Conservation (phyloP, 352 stramenopile species). For the Saprolegnia parasitica region DNA sequence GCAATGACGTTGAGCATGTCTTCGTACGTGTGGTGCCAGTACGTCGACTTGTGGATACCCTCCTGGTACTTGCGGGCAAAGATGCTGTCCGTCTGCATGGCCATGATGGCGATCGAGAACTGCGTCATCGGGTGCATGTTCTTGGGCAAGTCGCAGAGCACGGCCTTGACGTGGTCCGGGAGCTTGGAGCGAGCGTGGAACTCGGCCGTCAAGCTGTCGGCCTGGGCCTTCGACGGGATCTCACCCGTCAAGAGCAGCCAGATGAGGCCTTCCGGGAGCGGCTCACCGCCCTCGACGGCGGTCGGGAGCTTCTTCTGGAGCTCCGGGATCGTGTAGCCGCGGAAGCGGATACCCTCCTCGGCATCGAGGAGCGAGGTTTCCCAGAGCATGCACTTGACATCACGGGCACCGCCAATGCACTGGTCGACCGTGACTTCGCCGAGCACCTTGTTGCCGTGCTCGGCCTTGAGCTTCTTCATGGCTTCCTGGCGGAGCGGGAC, state of each 20-base stretch:
- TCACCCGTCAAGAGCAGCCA: slow-evolving; percentile 98
- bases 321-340: slow-evolving; percentile 98
- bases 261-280: slow-evolving; percentile 94
- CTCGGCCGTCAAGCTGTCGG: slow-evolving; percentile 92
- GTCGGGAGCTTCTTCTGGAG: slow-evolving; percentile 94
- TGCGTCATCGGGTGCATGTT: slow-evolving; percentile 99
- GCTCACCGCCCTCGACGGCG: slow-evolving; percentile 91
- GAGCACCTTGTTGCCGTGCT: slow-evolving; percentile 90
- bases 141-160: slow-evolving; percentile 95
- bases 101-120: slow-evolving; percentile 92
- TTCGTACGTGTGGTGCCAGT: slow-evolving; percentile 97
- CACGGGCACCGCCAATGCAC: slow-evolving; percentile 94
- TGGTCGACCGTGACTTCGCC: slow-evolving; percentile 95
- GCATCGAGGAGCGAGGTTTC: slow-evolving; percentile 95
- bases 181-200: slow-evolving; percentile 93
- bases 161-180: slow-evolving; percentile 91
- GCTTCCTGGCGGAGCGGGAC: slow-evolving; percentile 89
- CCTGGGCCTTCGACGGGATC: slow-evolving; percentile 95
- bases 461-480: slow-evolving; percentile 92
- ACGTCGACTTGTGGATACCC: slow-evolving; percentile 96
- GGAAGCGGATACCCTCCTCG: slow-evolving; percentile 98
- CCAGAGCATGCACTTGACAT: slow-evolving; percentile 99
- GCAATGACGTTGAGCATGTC: slow-evolving; percentile 98
- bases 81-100: slow-evolving; percentile 92
- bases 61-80: slow-evolving; percentile 97